Conservation (phyloP, 2,329 filamentous ascomycete genomes). For the Thelonectria olida region DNA sequence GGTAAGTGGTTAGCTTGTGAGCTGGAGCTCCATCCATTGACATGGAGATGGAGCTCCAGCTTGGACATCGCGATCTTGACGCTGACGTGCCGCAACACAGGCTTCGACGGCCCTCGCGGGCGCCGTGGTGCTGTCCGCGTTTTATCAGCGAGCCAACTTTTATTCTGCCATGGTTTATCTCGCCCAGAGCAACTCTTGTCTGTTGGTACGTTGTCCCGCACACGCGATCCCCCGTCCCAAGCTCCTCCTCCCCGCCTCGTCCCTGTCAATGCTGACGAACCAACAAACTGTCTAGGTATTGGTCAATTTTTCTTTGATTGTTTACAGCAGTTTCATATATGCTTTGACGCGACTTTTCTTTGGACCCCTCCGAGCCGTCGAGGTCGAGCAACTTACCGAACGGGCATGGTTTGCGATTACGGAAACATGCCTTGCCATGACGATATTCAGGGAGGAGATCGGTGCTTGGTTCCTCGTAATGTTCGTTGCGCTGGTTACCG, state of each 20-base stretch:
- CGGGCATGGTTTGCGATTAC: slow-evolving; percentile 98
- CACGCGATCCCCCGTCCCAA: slow-evolving; percentile 2
- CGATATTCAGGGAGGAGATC: slow-evolving; percentile 94
- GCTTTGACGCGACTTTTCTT: slow-evolving; percentile 90
- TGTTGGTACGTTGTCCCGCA: slow-evolving; percentile 72
- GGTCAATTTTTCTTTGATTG: slow-evolving; percentile 86
- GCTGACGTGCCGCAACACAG: slow-evolving; percentile 53
- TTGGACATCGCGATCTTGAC: slow-evolving; percentile 22
- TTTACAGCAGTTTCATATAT: slow-evolving; percentile 84
- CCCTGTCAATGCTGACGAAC: slow-evolving; percentile 13
- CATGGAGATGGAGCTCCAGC: slow-evolving; percentile 28
- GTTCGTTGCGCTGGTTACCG: slow-evolving; percentile 91
- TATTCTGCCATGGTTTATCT: slow-evolving; percentile 98
- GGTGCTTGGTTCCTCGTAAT: slow-evolving; percentile 95
- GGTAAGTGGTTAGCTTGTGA: slow-evolving; percentile 53
- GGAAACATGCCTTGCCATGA: slow-evolving; percentile 97
- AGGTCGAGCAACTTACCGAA: slow-evolving; percentile 97
- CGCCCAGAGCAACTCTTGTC: slow-evolving; percentile 92
- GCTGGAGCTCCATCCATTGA: slow-evolving; percentile 27
- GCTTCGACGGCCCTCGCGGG: slow-evolving; percentile 85
- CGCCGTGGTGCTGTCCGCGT: slow-evolving; percentile 86
- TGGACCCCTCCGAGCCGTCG: slow-evolving; percentile 88
- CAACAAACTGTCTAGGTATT: slow-evolving; percentile 69
- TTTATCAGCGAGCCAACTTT: slow-evolving; percentile 96
- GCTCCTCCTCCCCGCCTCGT: background rate